Conservation (phyloP, 2,329 filamentous ascomycete species). For the Exophiala sp. region DNA sequence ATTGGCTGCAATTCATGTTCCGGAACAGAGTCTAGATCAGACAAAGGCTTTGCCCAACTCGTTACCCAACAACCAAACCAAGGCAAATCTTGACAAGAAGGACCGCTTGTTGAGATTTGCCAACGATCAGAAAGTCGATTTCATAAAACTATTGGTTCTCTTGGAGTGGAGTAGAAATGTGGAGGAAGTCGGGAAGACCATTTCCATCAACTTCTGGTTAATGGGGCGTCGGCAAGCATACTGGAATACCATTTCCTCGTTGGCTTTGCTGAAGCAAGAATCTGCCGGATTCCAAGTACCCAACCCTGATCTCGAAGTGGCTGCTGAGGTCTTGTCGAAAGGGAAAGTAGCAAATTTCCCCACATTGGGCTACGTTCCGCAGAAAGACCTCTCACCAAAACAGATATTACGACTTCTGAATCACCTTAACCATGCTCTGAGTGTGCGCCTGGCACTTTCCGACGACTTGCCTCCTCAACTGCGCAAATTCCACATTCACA, state of each 20-base stretch:
- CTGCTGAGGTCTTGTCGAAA: slow-evolving; percentile 76
- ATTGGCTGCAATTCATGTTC: slow-evolving; percentile 65
- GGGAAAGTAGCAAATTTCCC: slow-evolving; percentile 76
- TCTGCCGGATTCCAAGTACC: slow-evolving; percentile 71
- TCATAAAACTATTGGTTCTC: slow-evolving; percentile 88
- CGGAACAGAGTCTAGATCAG: slow-evolving; percentile 42
- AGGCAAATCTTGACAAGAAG: slow-evolving; percentile 73
- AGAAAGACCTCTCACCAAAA: slow-evolving; percentile 65
- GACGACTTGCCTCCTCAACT: slow-evolving; percentile 80
- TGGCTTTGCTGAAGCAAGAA: slow-evolving; percentile 70
- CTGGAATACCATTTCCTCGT: slow-evolving; percentile 56
- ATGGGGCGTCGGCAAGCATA: slow-evolving; percentile 61
- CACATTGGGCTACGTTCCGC: slow-evolving; percentile 74
- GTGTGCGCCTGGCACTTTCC: slow-evolving; percentile 77
- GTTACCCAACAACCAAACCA: slow-evolving; percentile 35
- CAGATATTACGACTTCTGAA: slow-evolving; percentile 72
- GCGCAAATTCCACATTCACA: slow-evolving; percentile 70
- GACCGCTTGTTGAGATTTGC: slow-evolving; percentile 70
- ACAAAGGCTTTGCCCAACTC: slow-evolving; percentile 12
- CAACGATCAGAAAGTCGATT: slow-evolving; percentile 75
- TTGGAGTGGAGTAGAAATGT: slow-evolving; percentile 83
- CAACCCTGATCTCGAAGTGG: slow-evolving; percentile 87
- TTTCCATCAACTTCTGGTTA: slow-evolving; percentile 78
- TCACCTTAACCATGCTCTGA: slow-evolving; percentile 78
- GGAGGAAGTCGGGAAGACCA: slow-evolving; percentile 76